These are phyloP conservation scores for Neostapfia colusana DNA, from an alignment of 176 grass and related monocot genomes.

Conservation along the genomic window DNA sequence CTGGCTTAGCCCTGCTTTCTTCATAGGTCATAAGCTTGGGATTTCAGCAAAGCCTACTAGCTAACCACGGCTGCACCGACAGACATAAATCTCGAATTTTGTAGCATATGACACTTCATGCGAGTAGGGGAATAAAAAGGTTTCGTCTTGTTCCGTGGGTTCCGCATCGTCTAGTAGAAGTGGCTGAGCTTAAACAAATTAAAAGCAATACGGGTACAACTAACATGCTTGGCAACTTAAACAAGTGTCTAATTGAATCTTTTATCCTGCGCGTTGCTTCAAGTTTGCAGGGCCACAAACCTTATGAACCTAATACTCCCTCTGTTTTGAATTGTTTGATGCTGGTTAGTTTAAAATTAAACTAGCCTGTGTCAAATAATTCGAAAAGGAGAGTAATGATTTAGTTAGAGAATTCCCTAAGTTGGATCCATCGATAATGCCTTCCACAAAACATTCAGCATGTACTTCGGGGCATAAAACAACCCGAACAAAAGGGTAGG, in stretches of 20 bases:
- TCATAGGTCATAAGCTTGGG: background rate
- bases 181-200: background rate
- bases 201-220: background rate
- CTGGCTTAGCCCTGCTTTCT: background rate
- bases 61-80: background rate
- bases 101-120: background rate
- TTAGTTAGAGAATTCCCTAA: background rate
- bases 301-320: background rate
- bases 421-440: background rate
- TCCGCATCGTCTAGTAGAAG: background rate
- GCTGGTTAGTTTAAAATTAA: too few species aligned
- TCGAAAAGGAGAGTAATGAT: too few species aligned
- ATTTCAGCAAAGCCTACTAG: background rate
- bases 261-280: background rate
- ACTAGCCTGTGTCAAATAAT: too few species aligned
- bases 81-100: background rate
- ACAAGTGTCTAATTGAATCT: background rate
- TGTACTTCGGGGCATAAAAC: background rate
- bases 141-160: background rate
- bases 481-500: background rate
- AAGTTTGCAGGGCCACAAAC: background rate
- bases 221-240: background rate
- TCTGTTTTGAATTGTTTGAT: too few species aligned
- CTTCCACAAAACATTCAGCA: slow-evolving; percentile 5
- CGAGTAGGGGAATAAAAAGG: background rate